These are phyloP conservation scores for Calonectria pteridis DNA, from an alignment of 2,329 filamentous ascomycete genomes.

Conservation along the genomic window DNA sequence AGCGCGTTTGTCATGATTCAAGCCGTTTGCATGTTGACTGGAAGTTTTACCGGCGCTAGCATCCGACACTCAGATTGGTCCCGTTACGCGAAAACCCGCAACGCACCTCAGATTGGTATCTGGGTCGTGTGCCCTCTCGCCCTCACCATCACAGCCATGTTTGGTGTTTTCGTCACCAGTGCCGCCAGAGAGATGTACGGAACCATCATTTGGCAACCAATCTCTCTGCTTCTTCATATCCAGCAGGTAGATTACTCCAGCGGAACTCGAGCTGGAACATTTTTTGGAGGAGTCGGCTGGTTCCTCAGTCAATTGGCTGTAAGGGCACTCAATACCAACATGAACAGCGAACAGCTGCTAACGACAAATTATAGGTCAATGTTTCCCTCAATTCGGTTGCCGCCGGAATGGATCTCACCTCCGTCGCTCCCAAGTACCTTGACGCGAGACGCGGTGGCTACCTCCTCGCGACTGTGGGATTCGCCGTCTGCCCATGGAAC, in stretches of 20 bases:
- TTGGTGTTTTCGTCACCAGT: background rate
- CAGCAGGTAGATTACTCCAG: background rate
- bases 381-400: background rate
- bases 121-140: background rate
- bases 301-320: background rate
- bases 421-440: slow-evolving; percentile 1
- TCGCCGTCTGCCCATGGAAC: background rate
- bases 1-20: slow-evolving; percentile 3
- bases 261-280: background rate
- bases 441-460: background rate
- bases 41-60: background rate
- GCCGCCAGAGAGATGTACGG: slow-evolving; percentile 1
- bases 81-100: background rate
- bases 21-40: background rate
- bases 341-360: background rate
- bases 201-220: background rate
- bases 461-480: background rate
- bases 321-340: background rate
- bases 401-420: background rate
- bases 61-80: slow-evolving; percentile 2
- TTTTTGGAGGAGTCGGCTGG: slow-evolving; percentile 2
- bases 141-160: background rate
- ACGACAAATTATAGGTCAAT: background rate
- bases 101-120: background rate
- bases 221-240: background rate